Conservation (phyloP, 1,284 basidiomycete species). For the Irpex rosettiformis region DNA sequence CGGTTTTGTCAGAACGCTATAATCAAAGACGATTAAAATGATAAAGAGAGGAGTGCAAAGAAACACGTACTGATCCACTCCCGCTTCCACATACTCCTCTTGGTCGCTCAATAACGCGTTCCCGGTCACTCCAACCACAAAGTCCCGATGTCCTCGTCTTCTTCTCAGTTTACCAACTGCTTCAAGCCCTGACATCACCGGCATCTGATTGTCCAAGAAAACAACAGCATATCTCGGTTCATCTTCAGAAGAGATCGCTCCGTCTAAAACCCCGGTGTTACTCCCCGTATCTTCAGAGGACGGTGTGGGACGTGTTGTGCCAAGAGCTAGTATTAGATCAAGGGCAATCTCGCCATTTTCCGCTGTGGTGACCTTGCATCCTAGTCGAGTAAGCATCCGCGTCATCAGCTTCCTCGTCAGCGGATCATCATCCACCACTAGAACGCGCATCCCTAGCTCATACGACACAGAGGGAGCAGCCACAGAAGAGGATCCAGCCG, state of each 20-base stretch:
- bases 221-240: constrained; percentile 59
- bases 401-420: constrained; percentile 83
- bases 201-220: constrained; percentile 90
- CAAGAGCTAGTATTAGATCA: constrained; percentile 58
- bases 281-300: constrained; percentile 31
- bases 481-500: constrained; percentile 4
- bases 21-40: constrained; percentile 14
- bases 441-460: constrained; percentile 50
- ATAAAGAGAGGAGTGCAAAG: neutral
- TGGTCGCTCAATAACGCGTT: constrained; percentile 69
- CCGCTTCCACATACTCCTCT: constrained; percentile 75
- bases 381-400: constrained; percentile 76
- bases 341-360: constrained; percentile 86
- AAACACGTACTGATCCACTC: constrained; percentile 66
- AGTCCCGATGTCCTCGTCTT: constrained; percentile 62
- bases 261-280: constrained; percentile 19
- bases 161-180: constrained; percentile 64
- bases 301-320: constrained; percentile 24
- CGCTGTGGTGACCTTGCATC: constrained; percentile 77
- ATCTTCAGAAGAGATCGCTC: constrained; percentile 16
- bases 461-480: constrained; percentile 15
- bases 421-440: constrained; percentile 78
- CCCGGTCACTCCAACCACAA: constrained; percentile 78
- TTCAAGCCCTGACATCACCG: constrained; percentile 76
- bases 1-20: constrained; percentile 35